These are phyloP conservation scores for Marchantia polymorpha DNA, from an alignment of 225 moss, liverwort and hornwort genomes.

Conservation along the genomic window DNA sequence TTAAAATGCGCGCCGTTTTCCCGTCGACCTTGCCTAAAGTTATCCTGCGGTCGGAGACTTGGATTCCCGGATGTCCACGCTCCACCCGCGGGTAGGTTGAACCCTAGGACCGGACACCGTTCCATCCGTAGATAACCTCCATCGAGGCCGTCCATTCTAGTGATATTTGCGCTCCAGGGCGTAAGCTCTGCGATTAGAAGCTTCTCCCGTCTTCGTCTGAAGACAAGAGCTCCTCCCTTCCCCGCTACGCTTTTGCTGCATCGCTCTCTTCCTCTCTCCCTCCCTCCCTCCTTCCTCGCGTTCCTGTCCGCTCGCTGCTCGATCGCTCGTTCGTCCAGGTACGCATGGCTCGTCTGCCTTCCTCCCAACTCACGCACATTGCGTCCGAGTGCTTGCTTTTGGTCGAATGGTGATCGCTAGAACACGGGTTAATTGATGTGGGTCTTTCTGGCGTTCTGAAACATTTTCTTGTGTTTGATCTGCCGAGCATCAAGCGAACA, in stretches of 20 bases:
- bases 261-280: not conserved
- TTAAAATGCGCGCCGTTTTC: conserved; percentile 9
- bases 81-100: not conserved
- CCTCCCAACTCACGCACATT: no score
- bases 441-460: no score
- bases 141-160: conserved; percentile 2
- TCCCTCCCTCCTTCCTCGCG: not conserved
- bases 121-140: conserved; percentile 1
- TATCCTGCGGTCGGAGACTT: not conserved
- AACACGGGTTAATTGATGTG: no score
- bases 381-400: no score
- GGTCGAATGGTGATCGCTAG: no score
- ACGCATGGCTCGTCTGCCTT: not conserved
- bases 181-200: not conserved
- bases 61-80: not conserved
- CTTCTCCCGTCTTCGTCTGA: not conserved
- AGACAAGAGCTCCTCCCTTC: not conserved
- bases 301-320: no score
- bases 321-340: not conserved
- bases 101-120: conserved; percentile 15
- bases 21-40: not conserved
- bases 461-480: no score
- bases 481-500: no score
- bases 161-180: not conserved
- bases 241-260: not conserved